Base-by-base conservation (phyloP, 2,329 filamentous ascomycete species). In the Penicillium fuscoglaucum region DNA sequence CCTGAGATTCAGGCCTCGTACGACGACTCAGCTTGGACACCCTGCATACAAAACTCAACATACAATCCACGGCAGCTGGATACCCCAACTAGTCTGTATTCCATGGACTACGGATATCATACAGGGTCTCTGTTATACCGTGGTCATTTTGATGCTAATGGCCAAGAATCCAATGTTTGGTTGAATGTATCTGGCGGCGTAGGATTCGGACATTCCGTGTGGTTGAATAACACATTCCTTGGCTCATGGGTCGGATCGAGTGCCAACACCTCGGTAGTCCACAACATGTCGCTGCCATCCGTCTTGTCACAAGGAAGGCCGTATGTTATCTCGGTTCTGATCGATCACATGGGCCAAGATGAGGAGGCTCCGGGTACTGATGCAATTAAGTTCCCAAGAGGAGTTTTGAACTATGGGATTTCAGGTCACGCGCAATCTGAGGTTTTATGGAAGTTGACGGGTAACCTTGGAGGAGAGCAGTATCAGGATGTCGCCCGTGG, bases 391-490 rank as follows among this genome's bases (percentile, higher is more conserved):
- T 76, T 74, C 26, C 83, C 83, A 0, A 78, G 82, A 17, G 83
- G 83, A 10, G 79, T 85, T 54, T 68, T 85, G 2, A 71, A 76
- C 35, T 75, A 75, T 21, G 55, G 63, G n/a, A 63, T 81, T 19
- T 72, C 73, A 19, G 72, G 77, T 37, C 61, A 68, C 19, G 68
- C 71, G 0, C 64, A 68, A 29, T 59, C 59, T 1, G 62, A 63
- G 9, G 59, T 76, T 7, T 63, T 62, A 2, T 85, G 82, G 82
- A 84, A 83, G 61, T 61, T 84, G 7, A 83, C 82, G 0, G 82
- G 83, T 4, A 85, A 84, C 58, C 72, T 84, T 0, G 80, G 80
- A 4, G 83, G 82, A 15, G 82, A 85, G 61, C 69, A 80, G 55
- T 83, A 83, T 66, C 52, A 55, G 3, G 82, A 85, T 59, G 66